These are phyloP conservation scores for Pseudocercospora musae DNA, from an alignment of 2,329 filamentous ascomycete species.

Conservation along the genomic window DNA sequence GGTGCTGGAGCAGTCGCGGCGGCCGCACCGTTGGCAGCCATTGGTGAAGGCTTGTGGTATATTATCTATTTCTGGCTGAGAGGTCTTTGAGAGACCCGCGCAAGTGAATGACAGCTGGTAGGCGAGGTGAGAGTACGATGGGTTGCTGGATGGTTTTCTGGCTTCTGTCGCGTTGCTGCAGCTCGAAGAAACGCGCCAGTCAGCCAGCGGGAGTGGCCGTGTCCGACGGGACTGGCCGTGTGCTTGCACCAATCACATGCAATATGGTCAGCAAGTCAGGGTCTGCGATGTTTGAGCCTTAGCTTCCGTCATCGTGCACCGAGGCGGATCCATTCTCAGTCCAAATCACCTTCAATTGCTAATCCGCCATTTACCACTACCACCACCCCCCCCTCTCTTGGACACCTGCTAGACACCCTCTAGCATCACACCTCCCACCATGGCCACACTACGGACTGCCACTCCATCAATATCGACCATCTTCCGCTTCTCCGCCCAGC, in stretches of 20 bases:
- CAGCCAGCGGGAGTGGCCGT: no score
- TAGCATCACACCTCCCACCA: constrained; percentile 11
- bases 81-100: background rate
- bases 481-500: constrained; percentile 37
- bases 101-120: background rate
- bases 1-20: constrained; percentile 22
- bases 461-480: constrained; percentile 33
- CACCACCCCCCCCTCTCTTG: background rate
- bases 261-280: background rate
- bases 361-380: background rate
- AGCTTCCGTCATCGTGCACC: background rate
- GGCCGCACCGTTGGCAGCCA: constrained; percentile 28
- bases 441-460: constrained; percentile 32
- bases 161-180: background rate
- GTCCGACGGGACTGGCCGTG: no score
- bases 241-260: background rate
- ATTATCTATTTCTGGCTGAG: background rate
- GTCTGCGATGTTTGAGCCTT: background rate
- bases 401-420: background rate
- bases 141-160: background rate
- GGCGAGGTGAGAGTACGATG: background rate
- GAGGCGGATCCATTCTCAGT: background rate
- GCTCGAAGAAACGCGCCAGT: background rate
- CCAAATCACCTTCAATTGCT: background rate
- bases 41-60: constrained; percentile 3